Conservation (phyloP, 441 rosid species). For the Isatis lusitanica region DNA sequence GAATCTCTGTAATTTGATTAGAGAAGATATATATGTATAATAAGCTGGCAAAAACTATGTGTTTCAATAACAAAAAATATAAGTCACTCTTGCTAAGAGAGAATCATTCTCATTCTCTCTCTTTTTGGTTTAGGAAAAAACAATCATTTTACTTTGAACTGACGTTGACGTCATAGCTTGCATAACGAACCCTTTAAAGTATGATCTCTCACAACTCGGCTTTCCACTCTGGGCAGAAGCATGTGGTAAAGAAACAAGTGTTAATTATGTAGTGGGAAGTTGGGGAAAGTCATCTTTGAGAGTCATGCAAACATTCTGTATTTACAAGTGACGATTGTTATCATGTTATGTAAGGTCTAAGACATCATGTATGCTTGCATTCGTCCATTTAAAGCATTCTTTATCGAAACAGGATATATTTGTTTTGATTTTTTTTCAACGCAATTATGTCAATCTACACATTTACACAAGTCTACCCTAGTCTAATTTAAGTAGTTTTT, state of each 20-base stretch:
- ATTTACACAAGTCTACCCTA: neutral
- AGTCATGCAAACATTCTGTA: neutral
- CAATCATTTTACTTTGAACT: neutral
- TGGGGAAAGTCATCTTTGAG: constrained; percentile 10
- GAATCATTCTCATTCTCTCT: neutral
- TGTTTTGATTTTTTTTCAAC: neutral
- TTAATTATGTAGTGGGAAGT: constrained; percentile 4
- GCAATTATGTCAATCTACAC: neutral
- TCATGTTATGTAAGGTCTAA: constrained; percentile 22
- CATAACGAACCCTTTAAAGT: constrained; percentile 13
- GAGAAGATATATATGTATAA: neutral
- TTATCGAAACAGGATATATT: neutral
- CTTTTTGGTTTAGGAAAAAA: neutral
- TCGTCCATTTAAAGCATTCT: constrained; percentile 16
- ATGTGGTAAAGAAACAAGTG: constrained; percentile 16
- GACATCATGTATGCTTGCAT: neutral
- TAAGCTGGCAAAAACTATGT: neutral
- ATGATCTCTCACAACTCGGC: constrained; percentile 1
- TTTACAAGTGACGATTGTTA: constrained; percentile 6
- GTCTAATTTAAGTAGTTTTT: neutral
- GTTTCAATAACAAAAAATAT: neutral
- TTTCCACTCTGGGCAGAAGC: constrained; percentile 20
- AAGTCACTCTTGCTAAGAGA: neutral
- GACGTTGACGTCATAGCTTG: constrained; percentile 13
- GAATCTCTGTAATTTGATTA: neutral